Conservation (phyloP, 2,329 filamentous ascomycete species). For the Orbilia brochopaga region DNA sequence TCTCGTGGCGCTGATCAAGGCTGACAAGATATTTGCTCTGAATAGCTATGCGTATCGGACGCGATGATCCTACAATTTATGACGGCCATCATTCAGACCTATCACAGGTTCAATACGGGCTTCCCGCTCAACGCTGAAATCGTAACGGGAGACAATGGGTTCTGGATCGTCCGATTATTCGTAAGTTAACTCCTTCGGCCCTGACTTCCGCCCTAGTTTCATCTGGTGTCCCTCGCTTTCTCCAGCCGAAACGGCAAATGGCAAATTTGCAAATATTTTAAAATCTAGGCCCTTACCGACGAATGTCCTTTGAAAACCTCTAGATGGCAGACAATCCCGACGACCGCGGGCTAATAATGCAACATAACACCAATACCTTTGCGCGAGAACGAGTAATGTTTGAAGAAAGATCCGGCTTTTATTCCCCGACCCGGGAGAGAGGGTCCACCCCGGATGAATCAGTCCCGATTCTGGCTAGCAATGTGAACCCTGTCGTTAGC, state of each 20-base stretch:
- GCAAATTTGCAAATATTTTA: background rate
- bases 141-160: slow-evolving; percentile 40
- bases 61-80: slow-evolving; percentile 43
- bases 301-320: background rate
- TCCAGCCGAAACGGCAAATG: background rate
- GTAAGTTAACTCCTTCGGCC: slow-evolving; percentile 24
- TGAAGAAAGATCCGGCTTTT: slow-evolving; percentile 46
- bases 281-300: background rate
- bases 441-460: slow-evolving; percentile 32
- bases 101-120: slow-evolving; percentile 42
- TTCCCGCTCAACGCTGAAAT: slow-evolving; percentile 39
- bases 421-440: slow-evolving; percentile 23
- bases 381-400: slow-evolving; percentile 42
- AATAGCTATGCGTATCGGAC: slow-evolving; percentile 47
- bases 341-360: slow-evolving; percentile 44
- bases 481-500: slow-evolving; percentile 41
- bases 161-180: slow-evolving; percentile 47
- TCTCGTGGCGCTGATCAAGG: background rate
- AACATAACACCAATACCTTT: slow-evolving; percentile 49
- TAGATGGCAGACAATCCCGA: slow-evolving; percentile 47
- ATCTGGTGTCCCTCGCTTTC: background rate
- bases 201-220: background rate
- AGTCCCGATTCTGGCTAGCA: slow-evolving; percentile 39
- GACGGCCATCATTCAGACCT: slow-evolving; percentile 46
- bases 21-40: background rate